Percentiles rank a stretch among this genome's conserved stretches.
phyloP scores from a whole-genome alignment of 768 basidiomycete genomes.

The Hemileccinum rubropunctum region DNA sequence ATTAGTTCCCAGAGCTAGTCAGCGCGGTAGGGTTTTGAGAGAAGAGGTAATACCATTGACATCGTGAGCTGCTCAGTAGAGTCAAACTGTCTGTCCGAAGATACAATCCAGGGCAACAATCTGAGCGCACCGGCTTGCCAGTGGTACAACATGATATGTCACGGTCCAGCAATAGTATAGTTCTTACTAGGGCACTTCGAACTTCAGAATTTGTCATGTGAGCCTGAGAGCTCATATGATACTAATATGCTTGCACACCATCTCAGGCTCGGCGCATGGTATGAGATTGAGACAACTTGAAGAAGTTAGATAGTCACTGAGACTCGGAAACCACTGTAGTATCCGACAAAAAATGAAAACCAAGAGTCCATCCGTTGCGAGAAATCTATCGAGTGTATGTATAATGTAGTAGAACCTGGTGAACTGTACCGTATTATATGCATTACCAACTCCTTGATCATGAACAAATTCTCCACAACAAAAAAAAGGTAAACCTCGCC shows the following conservation, averaged over 20 bases:
- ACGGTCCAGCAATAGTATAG: no score
- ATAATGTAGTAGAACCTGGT: background rate
- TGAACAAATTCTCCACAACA: background rate
- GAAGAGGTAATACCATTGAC: conserved; percentile 1
- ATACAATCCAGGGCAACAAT: background rate
- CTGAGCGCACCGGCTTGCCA: background rate
- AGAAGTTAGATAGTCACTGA: no score
- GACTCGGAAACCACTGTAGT: no score
- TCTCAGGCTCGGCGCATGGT: no score
- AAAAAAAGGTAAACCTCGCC: background rate
- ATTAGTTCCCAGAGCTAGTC: background rate
- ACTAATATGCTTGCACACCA: no score
- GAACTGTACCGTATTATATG: background rate
- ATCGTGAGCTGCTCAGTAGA: conserved; percentile 1
- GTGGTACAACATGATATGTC: no score
- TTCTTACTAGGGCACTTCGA: no score
- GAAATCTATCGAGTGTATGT: background rate
- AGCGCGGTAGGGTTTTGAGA: background rate
- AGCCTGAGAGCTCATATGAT: no score
- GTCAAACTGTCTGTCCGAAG: background rate
- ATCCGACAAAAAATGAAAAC: no score
- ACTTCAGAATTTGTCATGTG: no score
- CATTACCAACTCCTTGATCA: background rate
- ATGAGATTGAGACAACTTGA: no score
- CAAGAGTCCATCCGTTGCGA: background rate